Evolutionary conservation across 306 rosid genomes (phyloP), one percentile per base, ranked within the genome.

Genomic region (Rubus parviflorus): DNA sequence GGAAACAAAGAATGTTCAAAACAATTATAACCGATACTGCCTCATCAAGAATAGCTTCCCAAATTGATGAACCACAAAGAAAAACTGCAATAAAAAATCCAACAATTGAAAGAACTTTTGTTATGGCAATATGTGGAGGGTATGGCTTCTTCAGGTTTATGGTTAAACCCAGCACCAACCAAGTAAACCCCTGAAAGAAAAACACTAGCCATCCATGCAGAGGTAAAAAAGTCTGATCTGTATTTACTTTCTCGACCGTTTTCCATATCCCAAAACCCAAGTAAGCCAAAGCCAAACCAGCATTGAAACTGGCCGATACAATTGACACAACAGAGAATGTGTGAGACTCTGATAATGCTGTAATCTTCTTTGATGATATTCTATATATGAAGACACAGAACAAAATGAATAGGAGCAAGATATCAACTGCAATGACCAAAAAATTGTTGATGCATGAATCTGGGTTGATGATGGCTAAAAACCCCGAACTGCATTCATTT

Each of bases 231-330:
- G 46, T 14, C 45, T 58, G 35, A 7, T 58, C 74, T 38, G 70
- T 70, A 38, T 47, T 67, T 43, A 66, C 51, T 49, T 77, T 58
- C 76, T 77, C 60, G 0, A 48, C 37, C n/a, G 69, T 47, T n/a
- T 30, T 67, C 77, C 85, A 72, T 60, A 82, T 77, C 45, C 75
- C 79, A 45, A 56, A 77, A 37, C 70, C 77, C 80, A 82, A 69
- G 38, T 74, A 82, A 19, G 80, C 80, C 80, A 78, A 68, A 78
- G 73, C 25, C 76, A 78, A 49, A 51, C 54, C n/a, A 17, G 77
- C 73, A 43, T 78, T 82, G 7, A 49, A 69, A 49, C 10, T 35
- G 45, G 56, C 76, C 15, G 73, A 74, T 42, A 70, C 45, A 3
- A 68, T 71, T 54, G 51, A 43, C 6, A 68, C 6, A 16, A 68